Base-by-base conservation (phyloP, 2,329 filamentous ascomycete species). In the Cercospora sp. region DNA sequence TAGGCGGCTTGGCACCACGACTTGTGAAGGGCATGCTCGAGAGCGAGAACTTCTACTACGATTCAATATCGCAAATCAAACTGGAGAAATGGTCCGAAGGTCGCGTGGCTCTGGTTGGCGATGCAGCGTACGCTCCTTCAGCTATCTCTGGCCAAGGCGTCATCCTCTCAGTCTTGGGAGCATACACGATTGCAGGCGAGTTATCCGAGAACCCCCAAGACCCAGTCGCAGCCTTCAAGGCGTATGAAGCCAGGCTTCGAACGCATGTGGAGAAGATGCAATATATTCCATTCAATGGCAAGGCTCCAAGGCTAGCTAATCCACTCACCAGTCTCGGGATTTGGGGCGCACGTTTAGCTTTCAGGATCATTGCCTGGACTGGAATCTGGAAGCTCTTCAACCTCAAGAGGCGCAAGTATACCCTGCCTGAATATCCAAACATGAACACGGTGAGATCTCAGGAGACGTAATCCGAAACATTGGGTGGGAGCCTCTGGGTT, bases 21-120 rank as follows among this genome's bases (percentile, higher is more conserved):
- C 59, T 81, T 2, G 59, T 84, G 0, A 68, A 76, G 7, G 81
- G 73, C 1, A 81, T 85, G 80, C 72, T 77, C 30, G 73, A 65
- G 36, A 51, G 53, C 39, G 63, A 80, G 0, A 79, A 84, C 64
- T 83, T 82, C 69, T 84, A 84, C 70, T 80, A 78, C 65, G 78
- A 82, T 51, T 76, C 80, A n/a, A 68, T 80, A 18, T 78, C 75
- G 9, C 77, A 80, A 39, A 76, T 81, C 48, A 77, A 75, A 57
- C 75, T 81, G 72, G 67, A 75, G 1, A 66, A 53, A 2, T 80
- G 77, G 76, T 74, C 71, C 0, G 73, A 76, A 30, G 78, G 77
- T 10, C 73, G 76, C 20, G 72, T 77, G 4, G 78, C 66, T 12
- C 67, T 81, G 3, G 62, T 81, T 3, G 80, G 79, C 9, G 80